A percentile compares a stretch with the other conserved stretches of the same genome.
Evolutionary conservation across 805 yeast species (phyloP).

Genomic region (Starmerella stigmatis): DNA sequence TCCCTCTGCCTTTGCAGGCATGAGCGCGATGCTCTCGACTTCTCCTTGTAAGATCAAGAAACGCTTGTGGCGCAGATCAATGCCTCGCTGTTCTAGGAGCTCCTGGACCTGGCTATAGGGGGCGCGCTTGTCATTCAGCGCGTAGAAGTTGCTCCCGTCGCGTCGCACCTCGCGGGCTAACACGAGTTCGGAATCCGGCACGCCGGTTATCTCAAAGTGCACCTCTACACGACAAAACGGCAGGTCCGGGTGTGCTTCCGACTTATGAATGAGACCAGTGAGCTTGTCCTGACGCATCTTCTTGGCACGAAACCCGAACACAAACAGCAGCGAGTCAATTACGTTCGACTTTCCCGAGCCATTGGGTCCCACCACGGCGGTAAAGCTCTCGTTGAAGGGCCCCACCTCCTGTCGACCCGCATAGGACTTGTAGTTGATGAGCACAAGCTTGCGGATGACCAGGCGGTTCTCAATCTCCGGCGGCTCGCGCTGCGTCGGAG

Average conservation of each 20-base stretch:
- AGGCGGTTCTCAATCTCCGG: conserved; percentile 36
- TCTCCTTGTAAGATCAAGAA: conserved; percentile 95
- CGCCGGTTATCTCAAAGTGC: conserved; percentile 49
- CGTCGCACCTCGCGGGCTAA: conserved; percentile 67
- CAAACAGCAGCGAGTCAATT: conserved; percentile 90
- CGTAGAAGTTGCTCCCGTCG: conserved; percentile 50
- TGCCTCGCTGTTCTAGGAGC: conserved; percentile 66
- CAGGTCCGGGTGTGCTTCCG: conserved; percentile 57
- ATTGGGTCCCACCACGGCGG: conserved; percentile 97
- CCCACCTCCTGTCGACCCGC: conserved; percentile 91
- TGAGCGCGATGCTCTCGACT: conserved; percentile 95
- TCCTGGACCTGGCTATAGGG: conserved; percentile 69
- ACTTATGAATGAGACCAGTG: conserved; percentile 87
- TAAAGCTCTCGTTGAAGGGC: conserved; percentile 84
- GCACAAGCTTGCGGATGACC: conserved; percentile 61
- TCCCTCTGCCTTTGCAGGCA: conserved; percentile 93
- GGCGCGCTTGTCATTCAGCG: conserved; percentile 57
- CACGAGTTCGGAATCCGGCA: conserved; percentile 50
- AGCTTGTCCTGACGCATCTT: conserved; percentile 94
- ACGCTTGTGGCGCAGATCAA: conserved; percentile 89
- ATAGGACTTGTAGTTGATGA: conserved; percentile 86
- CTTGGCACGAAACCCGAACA: conserved; percentile 91
- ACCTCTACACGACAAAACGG: conserved; percentile 83
- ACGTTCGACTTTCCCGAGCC: conserved; percentile 98
- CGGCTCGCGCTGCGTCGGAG: neutral